Percentiles rank a stretch among this genome's conserved stretches.
Conservation (phyloP, 2,329 filamentous ascomycete genomes). For the Penicillium sp. region DNA sequence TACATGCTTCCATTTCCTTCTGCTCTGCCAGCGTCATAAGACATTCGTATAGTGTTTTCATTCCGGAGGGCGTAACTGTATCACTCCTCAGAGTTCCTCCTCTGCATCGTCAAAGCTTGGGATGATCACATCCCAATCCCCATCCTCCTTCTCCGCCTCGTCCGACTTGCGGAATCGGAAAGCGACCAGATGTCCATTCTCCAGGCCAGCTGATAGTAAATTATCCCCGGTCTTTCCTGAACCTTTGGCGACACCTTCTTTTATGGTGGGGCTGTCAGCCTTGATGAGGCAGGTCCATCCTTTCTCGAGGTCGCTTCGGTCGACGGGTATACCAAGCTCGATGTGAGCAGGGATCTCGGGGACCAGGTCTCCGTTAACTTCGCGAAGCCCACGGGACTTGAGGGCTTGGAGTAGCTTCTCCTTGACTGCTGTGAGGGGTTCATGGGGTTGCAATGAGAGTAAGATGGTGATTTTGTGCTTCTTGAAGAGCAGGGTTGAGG, state of each 20-base stretch:
- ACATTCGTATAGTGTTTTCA: not conserved
- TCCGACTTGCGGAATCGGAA: slow-evolving; percentile 34
- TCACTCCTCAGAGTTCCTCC: slow-evolving; percentile 6
- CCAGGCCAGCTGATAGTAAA: slow-evolving; percentile 29
- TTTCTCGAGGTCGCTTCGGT: slow-evolving; percentile 49
- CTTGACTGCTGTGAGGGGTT: slow-evolving; percentile 59
- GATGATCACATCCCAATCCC: slow-evolving; percentile 39
- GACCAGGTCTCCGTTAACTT: slow-evolving; percentile 39
- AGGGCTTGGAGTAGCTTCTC: slow-evolving; percentile 60
- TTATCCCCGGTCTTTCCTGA: slow-evolving; percentile 12
- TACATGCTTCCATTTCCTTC: not conserved
- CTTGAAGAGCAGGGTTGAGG: slow-evolving; percentile 69
- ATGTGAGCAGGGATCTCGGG: slow-evolving; percentile 45
- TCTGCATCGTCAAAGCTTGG: slow-evolving; percentile 38
- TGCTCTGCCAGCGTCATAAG: not conserved
- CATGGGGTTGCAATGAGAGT: slow-evolving; percentile 61
- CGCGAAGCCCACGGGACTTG: slow-evolving; percentile 40
- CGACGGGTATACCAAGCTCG: slow-evolving; percentile 48
- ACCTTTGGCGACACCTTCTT: not conserved
- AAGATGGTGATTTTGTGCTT: slow-evolving; percentile 70
- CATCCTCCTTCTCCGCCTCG: slow-evolving; percentile 19
- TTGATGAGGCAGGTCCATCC: slow-evolving; percentile 43
- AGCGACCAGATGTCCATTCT: slow-evolving; percentile 33
- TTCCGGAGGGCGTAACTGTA: not conserved
- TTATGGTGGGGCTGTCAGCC: not conserved